phyloP scores from a whole-genome alignment of 1,139 yeast genomes.

The Saccharomyces hybrid region DNA sequence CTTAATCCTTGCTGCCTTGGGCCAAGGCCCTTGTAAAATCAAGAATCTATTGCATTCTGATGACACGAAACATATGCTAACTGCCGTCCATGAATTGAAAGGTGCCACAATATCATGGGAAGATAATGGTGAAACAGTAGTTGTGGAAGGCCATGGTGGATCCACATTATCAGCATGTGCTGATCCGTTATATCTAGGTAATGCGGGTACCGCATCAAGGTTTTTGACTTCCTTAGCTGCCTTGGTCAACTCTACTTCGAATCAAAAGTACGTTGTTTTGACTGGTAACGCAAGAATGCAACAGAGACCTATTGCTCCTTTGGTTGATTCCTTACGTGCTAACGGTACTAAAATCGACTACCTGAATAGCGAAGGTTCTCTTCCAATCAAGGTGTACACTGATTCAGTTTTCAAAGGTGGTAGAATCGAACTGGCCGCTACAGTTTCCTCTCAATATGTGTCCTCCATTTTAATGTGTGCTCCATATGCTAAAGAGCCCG shows the following conservation, averaged over 20 bases:
- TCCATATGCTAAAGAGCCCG: constrained; percentile 86
- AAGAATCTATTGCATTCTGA: constrained; percentile 87
- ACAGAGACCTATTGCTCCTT: constrained; percentile 94
- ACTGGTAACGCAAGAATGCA: constrained; percentile 98
- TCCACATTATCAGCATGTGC: constrained; percentile 49
- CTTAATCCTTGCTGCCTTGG: constrained; percentile 83
- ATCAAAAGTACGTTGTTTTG: constrained; percentile 46
- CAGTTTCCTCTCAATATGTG: constrained; percentile 94
- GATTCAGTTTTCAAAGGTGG: constrained; percentile 81
- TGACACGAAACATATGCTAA: constrained; percentile 91
- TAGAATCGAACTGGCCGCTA: constrained; percentile 86
- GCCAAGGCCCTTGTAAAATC: constrained; percentile 74
- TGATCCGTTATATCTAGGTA: constrained; percentile 75
- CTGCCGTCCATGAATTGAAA: constrained; percentile 68
- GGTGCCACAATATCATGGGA: constrained; percentile 79
- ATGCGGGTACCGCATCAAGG: constrained; percentile 97
- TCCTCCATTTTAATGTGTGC: constrained; percentile 97
- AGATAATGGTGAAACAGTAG: constrained; percentile 83
- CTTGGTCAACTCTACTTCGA: constrained; percentile 48
- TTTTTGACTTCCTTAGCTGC: constrained; percentile 89
- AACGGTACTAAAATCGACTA: constrained; percentile 76
- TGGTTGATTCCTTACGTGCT: constrained; percentile 78
- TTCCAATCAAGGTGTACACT: constrained; percentile 70
- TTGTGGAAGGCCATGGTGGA: constrained; percentile 85
- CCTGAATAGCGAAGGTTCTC: constrained; percentile 68